Evolutionary conservation across 1,284 basidiomycete genomes (phyloP).

Genomic region (Ceratobasidium sp.): DNA sequence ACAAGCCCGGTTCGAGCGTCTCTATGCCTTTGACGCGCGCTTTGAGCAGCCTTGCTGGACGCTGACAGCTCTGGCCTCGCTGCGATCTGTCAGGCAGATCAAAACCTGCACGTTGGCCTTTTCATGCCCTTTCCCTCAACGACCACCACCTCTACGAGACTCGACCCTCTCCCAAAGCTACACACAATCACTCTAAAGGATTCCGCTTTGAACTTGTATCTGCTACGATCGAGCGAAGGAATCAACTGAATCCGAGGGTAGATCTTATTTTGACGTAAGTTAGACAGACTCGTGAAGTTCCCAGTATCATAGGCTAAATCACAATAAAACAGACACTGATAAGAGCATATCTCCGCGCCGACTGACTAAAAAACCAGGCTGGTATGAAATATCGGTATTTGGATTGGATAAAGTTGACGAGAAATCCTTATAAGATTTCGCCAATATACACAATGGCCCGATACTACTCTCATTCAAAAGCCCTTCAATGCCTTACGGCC

Average conservation of each 20-base stretch:
- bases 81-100: background rate
- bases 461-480: background rate
- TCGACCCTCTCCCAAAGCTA: background rate
- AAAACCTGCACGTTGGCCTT: background rate
- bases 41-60: background rate
- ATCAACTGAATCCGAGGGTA: background rate
- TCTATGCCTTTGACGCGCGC: slow-evolving; percentile 12
- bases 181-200: background rate
- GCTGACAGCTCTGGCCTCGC: background rate
- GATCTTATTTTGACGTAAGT: background rate
- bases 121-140: background rate
- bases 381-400: background rate
- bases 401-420: background rate
- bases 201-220: background rate
- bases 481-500: background rate
- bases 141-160: background rate
- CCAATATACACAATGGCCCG: background rate
- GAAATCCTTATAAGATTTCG: background rate
- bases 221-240: background rate
- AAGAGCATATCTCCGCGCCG: background rate
- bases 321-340: background rate
- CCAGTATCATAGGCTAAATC: background rate
- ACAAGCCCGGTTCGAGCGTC: too few relatives aligned
- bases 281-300: background rate
- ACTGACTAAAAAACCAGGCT: background rate